Base-by-base conservation (phyloP, 495 filamentous ascomycete species). In the Astrothelium macrocarpum region DNA sequence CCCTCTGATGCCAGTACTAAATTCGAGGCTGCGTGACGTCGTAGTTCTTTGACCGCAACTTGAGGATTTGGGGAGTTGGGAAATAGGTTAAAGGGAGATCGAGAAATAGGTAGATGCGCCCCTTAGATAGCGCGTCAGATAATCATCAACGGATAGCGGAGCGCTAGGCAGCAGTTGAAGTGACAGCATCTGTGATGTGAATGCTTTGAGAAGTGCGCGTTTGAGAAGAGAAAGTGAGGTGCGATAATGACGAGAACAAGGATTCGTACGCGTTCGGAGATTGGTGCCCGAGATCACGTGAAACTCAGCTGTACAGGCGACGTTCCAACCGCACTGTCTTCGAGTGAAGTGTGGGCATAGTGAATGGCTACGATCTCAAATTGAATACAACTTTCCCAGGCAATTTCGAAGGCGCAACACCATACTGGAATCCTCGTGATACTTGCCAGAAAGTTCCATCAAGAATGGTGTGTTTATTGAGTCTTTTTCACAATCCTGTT, bases 401-500 rank as follows among this genome's bases (percentile, higher is more conserved):
- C 29, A n/a, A n/a, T n/a, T n/a, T n/a, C n/a, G n/a, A n/a, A n/a
- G n/a, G n/a, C n/a, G n/a, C n/a, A n/a, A n/a, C n/a, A n/a, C n/a
- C n/a, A n/a, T n/a, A n/a, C n/a, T n/a, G n/a, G n/a, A n/a, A n/a
- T n/a, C n/a, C n/a, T n/a, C n/a, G n/a, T n/a, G n/a, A n/a, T n/a
- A n/a, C n/a, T n/a, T n/a, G n/a, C n/a, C n/a, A n/a, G n/a, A n/a
- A n/a, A n/a, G n/a, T n/a, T n/a, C n/a, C n/a, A n/a, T 34, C 10
- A 23, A 61, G 10, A 29, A 71, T 64, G 64, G 65, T 71, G 42
- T 64, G 62, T 62, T 59, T 26, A 32, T n/a, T n/a, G n/a, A n/a
- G n/a, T n/a, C n/a, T n/a, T n/a, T n/a, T n/a, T n/a, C n/a, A n/a
- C n/a, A n/a, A n/a, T n/a, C n/a, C n/a, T n/a, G n/a, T n/a, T n/a